phyloP scores from a whole-genome alignment of 1,139 yeast genomes.

The Pneumocystis oryctolagi region DNA sequence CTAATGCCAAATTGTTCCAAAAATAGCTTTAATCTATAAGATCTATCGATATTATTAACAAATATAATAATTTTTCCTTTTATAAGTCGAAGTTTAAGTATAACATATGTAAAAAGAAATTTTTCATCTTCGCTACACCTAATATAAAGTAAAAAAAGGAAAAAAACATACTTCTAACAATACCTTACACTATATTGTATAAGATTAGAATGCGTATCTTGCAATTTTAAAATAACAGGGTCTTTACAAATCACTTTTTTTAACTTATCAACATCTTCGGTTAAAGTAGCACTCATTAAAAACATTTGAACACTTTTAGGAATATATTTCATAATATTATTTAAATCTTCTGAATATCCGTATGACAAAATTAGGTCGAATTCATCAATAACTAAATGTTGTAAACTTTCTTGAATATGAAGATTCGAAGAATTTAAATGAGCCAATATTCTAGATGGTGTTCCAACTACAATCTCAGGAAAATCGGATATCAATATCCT shows the following conservation, averaged over 20 bases:
- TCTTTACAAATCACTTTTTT: slow-evolving; percentile 67
- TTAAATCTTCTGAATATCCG: slow-evolving; percentile 79
- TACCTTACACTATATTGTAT: slow-evolving; percentile 72
- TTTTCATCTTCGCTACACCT: slow-evolving; percentile 69
- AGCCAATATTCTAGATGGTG: slow-evolving; percentile 66
- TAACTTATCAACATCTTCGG: slow-evolving; percentile 66
- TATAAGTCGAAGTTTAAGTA: slow-evolving; percentile 72
- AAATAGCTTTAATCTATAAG: slow-evolving; percentile 78
- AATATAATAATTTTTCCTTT: slow-evolving; percentile 84
- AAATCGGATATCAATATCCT: slow-evolving; percentile 49
- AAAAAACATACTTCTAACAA: background rate
- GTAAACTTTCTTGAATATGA: slow-evolving; percentile 32
- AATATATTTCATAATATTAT: slow-evolving; percentile 41
- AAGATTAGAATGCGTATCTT: slow-evolving; percentile 32
- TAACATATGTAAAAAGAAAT: slow-evolving; percentile 76
- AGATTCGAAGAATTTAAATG: slow-evolving; percentile 27
- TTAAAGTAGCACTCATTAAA: slow-evolving; percentile 91
- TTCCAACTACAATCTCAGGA: slow-evolving; percentile 73
- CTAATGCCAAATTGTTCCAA: slow-evolving; percentile 89
- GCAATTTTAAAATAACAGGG: slow-evolving; percentile 70
- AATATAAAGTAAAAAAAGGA: background rate
- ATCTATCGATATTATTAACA: slow-evolving; percentile 90
- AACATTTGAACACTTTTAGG: slow-evolving; percentile 74
- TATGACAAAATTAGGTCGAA: slow-evolving; percentile 83
- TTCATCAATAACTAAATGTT: slow-evolving; percentile 78